Evolutionary conservation across 2,329 filamentous ascomycete species (phyloP), one percentile per base, ranked within the genome.

Genomic region (Sclerotinia minor): DNA sequence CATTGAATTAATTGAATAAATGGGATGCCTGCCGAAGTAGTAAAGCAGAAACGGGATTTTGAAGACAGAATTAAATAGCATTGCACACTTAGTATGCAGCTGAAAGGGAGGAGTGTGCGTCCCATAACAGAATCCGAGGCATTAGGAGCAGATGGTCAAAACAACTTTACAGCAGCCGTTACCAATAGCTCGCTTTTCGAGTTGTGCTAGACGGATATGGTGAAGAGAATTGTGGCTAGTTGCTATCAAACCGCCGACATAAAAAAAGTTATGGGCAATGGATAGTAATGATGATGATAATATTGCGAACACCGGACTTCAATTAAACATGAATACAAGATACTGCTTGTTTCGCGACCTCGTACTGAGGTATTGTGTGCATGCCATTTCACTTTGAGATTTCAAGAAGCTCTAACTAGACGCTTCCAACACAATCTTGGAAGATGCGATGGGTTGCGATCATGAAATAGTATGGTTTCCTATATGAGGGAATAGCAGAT

Each of bases 61-160:
- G 50, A 96, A 96, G 74, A 90, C 92, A 65, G 92, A 96, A 76
- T 82, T 96, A 1, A 92, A 82, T 92, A 5, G 92, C 91, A 0
- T 92, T 96, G 76, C 87, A 91, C 70, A 88, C 89, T 5, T 93
- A 93, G 11, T 89, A 96, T 0, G 87, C 85, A 6, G 90, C 87
- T 65, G 90, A 2, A 80, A 96, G 4, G 90, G 92, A 5, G 94
- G 94, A 0, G 82, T 97, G 7, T 94, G 97, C 75, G 86, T 90
- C n/a, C 68, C 0, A 75, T 76, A 73, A 73, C 73, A 1, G 64
- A 44, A 38, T 69, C 70, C 29, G 52, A 41, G 3, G 13, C 59
- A 15, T 74, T 73, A 72, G 74, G 73, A 1, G 7, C 13, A 17
- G 52, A 60, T 19, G 71, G 70, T 52, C 59, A 32, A 8, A 72